phyloP scores from a whole-genome alignment of 768 basidiomycete species.

The Antrodiella citrinella region DNA sequence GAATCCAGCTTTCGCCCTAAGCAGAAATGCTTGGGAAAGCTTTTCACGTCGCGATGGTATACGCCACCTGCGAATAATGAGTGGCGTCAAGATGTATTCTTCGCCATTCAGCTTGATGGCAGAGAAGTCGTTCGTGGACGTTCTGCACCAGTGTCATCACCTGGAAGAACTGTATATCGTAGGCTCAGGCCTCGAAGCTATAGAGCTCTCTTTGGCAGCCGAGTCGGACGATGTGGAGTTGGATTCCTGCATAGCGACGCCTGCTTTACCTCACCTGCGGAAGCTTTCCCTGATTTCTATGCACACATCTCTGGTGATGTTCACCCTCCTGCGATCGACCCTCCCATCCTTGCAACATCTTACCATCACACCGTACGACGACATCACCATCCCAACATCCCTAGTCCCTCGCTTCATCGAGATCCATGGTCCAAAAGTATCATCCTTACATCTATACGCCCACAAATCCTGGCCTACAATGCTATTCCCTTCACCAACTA shows the following conservation, averaged over 20 bases:
- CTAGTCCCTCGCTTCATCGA: constrained; percentile 51
- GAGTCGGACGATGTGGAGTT: constrained; percentile 5
- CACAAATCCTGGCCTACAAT: constrained; percentile 42
- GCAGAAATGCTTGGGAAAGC: constrained; percentile 47
- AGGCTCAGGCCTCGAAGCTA: constrained; percentile 48
- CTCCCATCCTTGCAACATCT: constrained; percentile 60
- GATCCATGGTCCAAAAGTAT: constrained; percentile 48
- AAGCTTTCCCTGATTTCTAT: constrained; percentile 58
- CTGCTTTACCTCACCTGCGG: constrained; percentile 47
- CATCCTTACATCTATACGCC: constrained; percentile 58
- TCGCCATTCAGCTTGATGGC: constrained; percentile 22
- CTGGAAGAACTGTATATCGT: constrained; percentile 59
- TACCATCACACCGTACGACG: constrained; percentile 67
- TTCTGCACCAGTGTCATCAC: constrained; percentile 46
- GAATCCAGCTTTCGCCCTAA: constrained; percentile 50
- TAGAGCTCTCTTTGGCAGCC: constrained; percentile 32
- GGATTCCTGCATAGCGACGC: constrained; percentile 26
- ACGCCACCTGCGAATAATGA: constrained; percentile 39
- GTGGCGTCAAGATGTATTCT: constrained; percentile 41
- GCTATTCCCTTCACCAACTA: constrained; percentile 18
- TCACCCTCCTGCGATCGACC: constrained; percentile 46
- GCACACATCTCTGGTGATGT: constrained; percentile 56
- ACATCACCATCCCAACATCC: constrained; percentile 50
- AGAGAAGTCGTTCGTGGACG: constrained; percentile 45
- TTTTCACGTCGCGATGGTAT: constrained; percentile 45